Base-by-base conservation (phyloP, 768 basidiomycete species). In the Lactarius akahatsu region DNA sequence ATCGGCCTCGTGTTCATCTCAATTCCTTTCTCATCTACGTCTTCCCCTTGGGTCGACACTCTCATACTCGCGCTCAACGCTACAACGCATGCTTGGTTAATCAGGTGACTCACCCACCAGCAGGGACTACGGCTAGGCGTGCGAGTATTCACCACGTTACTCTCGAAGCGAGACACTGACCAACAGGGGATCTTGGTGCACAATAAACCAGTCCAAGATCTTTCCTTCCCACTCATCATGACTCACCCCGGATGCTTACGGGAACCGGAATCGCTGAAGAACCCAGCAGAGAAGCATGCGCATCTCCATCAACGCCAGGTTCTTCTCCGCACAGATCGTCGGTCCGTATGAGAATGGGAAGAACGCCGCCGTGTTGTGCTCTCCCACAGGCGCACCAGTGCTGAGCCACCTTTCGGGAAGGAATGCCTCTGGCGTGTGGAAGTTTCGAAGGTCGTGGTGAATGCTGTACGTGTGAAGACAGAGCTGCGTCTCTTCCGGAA, bases 261-360 rank as follows among this genome's bases (percentile, higher is more conserved):
- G 23, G 9, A 47, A 47, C n/a, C 3, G n/a, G n/a, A 47, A 47
- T 47, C 45, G n/a, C 45, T n/a, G 45, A 47, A 47, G 9, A 2
- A 47, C n/a, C 45, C 45, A 47, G n/a, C 45, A 47, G 9, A 23
- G 10, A 23, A 47, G 10, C 45, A 47, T 47, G 1, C 70, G 66
- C 26, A 67, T 59, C 55, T 71, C 71, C 26, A 61, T 45, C 30
- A 64, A 16, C 10, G 71, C 72, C n/a, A 72, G 71, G 50, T 63
- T 62, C 38, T 66, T 67, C 23, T 71, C 72, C 23, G 61, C 66
- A 59, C 72, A 72, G 8, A 41, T 64, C 28, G 62, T 50, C 20
- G 72, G 71, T 16, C 72, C 72, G 26, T 57, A 60, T 18, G 72
- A 71, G 28, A 70, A 70, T 8, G 72, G 68, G 38, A 68, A 66